Base-by-base conservation (phyloP, 495 filamentous ascomycete species). In the Astrocystis sublimbata region DNA sequence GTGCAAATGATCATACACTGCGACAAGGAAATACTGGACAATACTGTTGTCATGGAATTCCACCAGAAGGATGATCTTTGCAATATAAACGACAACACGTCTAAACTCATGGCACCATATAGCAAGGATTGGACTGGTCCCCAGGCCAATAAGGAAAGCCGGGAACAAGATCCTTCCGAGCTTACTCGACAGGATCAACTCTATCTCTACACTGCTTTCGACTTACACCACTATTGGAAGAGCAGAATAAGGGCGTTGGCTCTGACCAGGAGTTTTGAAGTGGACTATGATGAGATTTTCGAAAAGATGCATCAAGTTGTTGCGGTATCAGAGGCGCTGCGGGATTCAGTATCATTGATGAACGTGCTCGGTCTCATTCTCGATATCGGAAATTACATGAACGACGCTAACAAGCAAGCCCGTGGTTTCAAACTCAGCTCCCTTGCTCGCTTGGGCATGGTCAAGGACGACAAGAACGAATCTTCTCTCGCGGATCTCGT, bases 311-410 rank as follows among this genome's bases (percentile, higher is more conserved):
- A 86, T 61, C 85, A 93, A 46, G 85, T 98, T 23, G 92, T 96
- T 23, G 75, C 77, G 50, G 92, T 96, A 24, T 92, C 92, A 46
- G 96, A 98, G 75, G 89, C 91, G 15, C 76, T 98, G 46, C 84
- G 93, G 30, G 91, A 93, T 65, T 97, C 93, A 2, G 91, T 96
- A 3, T 86, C 91, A 7, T 78, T 98, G 67, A 96, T 97, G 86
- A 96, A 94, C 62, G 92, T 98, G 42, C 87, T 98, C 21, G 93
- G 93, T 62, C 79, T 98, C 49, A 98, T 98, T 73, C 80, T 98
- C 65, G 92, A 96, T 76, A 96, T 98, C 69, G 94, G 94, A 71
- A 98, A 98, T 71, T 98, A 94, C 81, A 98, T 98, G 94, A 98
- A 98, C 78, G 94, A 98, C 68, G 87, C 92, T 49, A 97, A 96